Percentiles rank a stretch among this genome's conserved stretches.
Conservation (phyloP, 2,329 filamentous ascomycete species). For the Dactylella cylindrospora region DNA sequence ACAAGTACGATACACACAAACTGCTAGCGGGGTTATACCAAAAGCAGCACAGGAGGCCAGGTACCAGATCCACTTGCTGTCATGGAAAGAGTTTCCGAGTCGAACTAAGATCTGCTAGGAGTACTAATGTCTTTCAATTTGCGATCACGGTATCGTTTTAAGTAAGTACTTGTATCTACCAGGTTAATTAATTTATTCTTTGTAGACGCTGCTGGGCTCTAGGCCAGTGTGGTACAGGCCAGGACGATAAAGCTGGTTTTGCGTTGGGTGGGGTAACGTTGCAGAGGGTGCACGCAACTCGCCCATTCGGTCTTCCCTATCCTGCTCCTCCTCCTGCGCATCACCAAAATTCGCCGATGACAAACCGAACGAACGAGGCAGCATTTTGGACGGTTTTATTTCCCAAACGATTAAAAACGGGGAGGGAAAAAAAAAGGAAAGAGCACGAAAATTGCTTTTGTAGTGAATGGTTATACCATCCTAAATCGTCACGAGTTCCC, state of each 20-base stretch:
- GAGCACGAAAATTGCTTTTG: conserved; percentile 1
- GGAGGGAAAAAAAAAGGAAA: conserved; percentile 2
- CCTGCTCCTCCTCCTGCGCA: too few relatives aligned
- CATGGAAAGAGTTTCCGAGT: conserved; percentile 20
- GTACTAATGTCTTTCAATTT: neutral
- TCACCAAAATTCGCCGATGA: conserved; percentile 24
- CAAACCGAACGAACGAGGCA: conserved; percentile 23
- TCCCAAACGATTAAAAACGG: neutral
- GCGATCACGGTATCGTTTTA: too few relatives aligned
- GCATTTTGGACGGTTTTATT: conserved; percentile 16
- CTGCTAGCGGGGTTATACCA: conserved; percentile 13
- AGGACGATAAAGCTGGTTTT: too few relatives aligned
- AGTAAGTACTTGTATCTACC: too few relatives aligned
- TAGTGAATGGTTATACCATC: conserved; percentile 17
- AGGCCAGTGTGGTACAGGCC: too few relatives aligned
- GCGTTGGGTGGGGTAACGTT: too few relatives aligned
- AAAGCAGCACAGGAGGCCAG: conserved; percentile 23
- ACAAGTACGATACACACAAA: too few relatives aligned
- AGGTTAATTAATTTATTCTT: too few relatives aligned
- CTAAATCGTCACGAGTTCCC: conserved; percentile 36
- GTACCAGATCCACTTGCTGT: conserved; percentile 13
- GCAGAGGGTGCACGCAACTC: too few relatives aligned
- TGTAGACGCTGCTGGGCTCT: too few relatives aligned
- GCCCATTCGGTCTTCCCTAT: too few relatives aligned
- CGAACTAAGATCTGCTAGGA: conserved; percentile 25